These are phyloP conservation scores for Apiospora pterosperma DNA, from an alignment of 2,329 filamentous ascomycete genomes.

Conservation along the genomic window DNA sequence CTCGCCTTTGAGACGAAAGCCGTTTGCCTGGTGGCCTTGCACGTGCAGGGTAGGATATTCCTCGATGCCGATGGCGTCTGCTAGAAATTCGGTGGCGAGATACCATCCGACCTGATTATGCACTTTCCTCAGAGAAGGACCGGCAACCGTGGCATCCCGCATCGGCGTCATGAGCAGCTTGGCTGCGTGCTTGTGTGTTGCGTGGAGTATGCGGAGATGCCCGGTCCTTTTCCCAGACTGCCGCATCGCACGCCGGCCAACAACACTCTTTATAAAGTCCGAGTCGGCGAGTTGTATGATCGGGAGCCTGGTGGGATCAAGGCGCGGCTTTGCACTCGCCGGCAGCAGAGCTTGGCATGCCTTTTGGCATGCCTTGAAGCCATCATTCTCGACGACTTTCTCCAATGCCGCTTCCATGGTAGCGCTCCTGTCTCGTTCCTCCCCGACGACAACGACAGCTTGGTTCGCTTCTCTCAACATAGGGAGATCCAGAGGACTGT, in stretches of 20 bases:
- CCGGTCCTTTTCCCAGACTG: no score
- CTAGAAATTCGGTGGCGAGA: constrained; percentile 46
- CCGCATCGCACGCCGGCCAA: constrained; percentile 7
- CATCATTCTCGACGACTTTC: constrained; percentile 35
- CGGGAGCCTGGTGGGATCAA: constrained; percentile 41
- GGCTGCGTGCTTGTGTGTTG: constrained; percentile 39
- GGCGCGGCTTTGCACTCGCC: constrained; percentile 30
- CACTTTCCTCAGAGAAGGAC: constrained; percentile 42
- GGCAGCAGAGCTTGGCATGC: constrained; percentile 48
- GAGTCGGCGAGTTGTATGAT: constrained; percentile 28
- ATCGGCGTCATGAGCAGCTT: constrained; percentile 52
- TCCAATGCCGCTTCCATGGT: constrained; percentile 47
- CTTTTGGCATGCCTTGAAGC: no score
- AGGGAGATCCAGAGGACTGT: constrained; percentile 53
- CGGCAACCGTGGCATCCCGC: constrained; percentile 43
- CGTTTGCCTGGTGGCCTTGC: constrained; percentile 39
- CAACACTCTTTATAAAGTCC: constrained; percentile 17
- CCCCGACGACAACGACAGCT: constrained; percentile 53
- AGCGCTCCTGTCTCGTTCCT: constrained; percentile 41
- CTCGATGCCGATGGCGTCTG: constrained; percentile 47
- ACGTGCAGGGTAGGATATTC: constrained; percentile 47
- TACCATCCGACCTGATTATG: constrained; percentile 50
- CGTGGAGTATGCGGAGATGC: constrained; percentile 34
- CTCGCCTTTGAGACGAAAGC: constrained; percentile 46
- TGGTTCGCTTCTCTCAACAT: constrained; percentile 54